A percentile compares a stretch with the other conserved stretches of the same genome.
Conservation (phyloP, 257 asterid species). For the Verbascum thapsus region DNA sequence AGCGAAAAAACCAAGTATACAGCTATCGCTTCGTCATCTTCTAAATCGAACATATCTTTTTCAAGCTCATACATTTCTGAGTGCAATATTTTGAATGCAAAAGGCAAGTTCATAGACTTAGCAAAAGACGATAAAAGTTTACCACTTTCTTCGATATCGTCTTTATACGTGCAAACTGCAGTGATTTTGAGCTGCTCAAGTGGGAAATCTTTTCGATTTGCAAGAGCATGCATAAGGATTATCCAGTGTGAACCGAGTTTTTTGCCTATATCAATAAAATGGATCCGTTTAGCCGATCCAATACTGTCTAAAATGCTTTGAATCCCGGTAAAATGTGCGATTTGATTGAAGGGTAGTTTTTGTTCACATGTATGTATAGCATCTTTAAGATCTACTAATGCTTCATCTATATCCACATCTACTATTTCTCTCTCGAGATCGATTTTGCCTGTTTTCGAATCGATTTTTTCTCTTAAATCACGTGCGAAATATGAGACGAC, state of each 20-base stretch:
- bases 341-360: slow-evolving; percentile 35
- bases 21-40: slow-evolving; percentile 37
- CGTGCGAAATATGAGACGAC: slow-evolving; percentile 28
- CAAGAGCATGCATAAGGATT: slow-evolving; percentile 43
- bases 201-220: slow-evolving; percentile 18
- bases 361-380: slow-evolving; percentile 24
- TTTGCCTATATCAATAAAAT: slow-evolving; percentile 42
- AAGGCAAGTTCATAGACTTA: slow-evolving; percentile 34
- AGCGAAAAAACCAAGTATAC: slow-evolving; percentile 33
- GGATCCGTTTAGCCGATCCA: slow-evolving; percentile 40
- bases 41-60: slow-evolving; percentile 35
- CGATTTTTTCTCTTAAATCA: slow-evolving; percentile 44
- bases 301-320: slow-evolving; percentile 44
- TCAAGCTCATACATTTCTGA: slow-evolving; percentile 36
- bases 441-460: slow-evolving; percentile 22
- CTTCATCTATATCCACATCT: slow-evolving; percentile 30
- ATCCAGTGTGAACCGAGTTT: slow-evolving; percentile 45
- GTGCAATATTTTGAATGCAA: slow-evolving; percentile 28
- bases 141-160: slow-evolving; percentile 38
- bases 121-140: slow-evolving; percentile 36
- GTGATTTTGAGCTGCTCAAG: slow-evolving; percentile 48
- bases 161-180: slow-evolving; percentile 37
- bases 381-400: slow-evolving; percentile 1
- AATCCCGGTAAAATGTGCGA: slow-evolving; percentile 40
- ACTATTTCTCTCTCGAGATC: slow-evolving; percentile 13